phyloP scores from a whole-genome alignment of 225 moss, liverwort and hornwort species.

The Sphagnum tenellum region DNA sequence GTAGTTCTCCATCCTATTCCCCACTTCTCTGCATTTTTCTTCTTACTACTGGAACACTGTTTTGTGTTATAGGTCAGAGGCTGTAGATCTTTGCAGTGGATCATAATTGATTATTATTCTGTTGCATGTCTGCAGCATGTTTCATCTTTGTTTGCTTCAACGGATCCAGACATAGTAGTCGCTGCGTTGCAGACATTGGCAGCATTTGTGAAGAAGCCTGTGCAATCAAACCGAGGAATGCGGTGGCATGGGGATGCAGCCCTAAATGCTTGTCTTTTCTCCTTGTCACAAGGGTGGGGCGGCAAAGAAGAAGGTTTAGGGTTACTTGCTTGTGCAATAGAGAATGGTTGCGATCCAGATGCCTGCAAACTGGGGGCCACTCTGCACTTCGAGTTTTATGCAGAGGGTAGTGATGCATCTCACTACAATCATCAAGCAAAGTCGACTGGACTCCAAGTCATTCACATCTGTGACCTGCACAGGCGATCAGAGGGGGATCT shows the following conservation, averaged over 20 bases:
- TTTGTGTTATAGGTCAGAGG: too few relatives aligned
- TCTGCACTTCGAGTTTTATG: slow-evolving; percentile 97
- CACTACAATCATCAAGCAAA: slow-evolving; percentile 26
- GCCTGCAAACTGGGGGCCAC: slow-evolving; percentile 84
- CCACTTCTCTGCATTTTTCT: too few relatives aligned
- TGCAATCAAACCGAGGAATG: slow-evolving; percentile 88
- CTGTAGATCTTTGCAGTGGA: too few relatives aligned
- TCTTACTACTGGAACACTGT: too few relatives aligned
- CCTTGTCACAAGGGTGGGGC: slow-evolving; percentile 98
- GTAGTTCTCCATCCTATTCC: slow-evolving; percentile 14
- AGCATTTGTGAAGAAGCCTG: slow-evolving; percentile 93
- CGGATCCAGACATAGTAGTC: slow-evolving; percentile 87
- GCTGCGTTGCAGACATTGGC: slow-evolving; percentile 92
- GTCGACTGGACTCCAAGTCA: slow-evolving; percentile 65
- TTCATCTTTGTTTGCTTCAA: slow-evolving; percentile 83
- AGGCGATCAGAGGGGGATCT: slow-evolving; percentile 61
- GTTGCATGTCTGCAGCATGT: slow-evolving; percentile 63
- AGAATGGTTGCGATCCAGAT: slow-evolving; percentile 72
- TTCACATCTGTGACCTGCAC: slow-evolving; percentile 76
- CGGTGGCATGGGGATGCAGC: slow-evolving; percentile 95
- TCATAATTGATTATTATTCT: too few relatives aligned
- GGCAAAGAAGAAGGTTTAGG: slow-evolving; percentile 98
- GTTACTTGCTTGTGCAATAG: slow-evolving; percentile 71
- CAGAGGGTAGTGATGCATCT: slow-evolving; percentile 34
- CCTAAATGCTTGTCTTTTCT: slow-evolving; percentile 88